These are phyloP conservation scores for Cystofilobasidium ferigula DNA, from an alignment of 768 basidiomycete genomes.

Conservation along the genomic window DNA sequence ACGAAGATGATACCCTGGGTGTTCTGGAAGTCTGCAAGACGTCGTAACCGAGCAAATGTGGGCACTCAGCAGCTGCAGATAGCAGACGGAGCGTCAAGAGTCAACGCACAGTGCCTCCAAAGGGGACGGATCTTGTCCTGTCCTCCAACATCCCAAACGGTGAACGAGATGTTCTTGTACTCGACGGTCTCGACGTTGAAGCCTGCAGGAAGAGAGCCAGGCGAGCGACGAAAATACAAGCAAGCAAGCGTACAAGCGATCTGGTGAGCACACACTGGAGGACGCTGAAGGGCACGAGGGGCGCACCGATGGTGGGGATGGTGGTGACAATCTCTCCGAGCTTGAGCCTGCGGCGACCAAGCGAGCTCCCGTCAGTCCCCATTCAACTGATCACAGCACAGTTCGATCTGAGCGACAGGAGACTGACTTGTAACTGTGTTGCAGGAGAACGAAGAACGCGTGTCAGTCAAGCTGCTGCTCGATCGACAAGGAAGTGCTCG, in stretches of 20 bases:
- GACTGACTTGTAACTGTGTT: constrained; percentile 22
- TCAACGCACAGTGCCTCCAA: constrained; percentile 94
- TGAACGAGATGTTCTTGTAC: constrained; percentile 99
- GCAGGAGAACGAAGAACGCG: not conserved
- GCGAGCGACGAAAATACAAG: not conserved
- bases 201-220: constrained; percentile 44
- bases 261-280: not conserved
- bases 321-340: constrained; percentile 99
- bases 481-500: not conserved
- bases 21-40: constrained; percentile 87
- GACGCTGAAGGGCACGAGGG: not conserved
- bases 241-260: not conserved
- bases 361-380: too few relatives aligned
- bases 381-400: too few relatives aligned
- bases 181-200: constrained; percentile 99
- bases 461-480: not conserved
- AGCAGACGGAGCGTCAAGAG: not conserved
- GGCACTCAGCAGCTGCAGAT: not conserved
- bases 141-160: constrained; percentile 99
- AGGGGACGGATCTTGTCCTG: constrained; percentile 99
- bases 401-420: too few relatives aligned
- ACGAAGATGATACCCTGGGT: constrained; percentile 99
- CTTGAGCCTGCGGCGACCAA: constrained; percentile 62
- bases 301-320: constrained; percentile 90
- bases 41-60: not conserved